Base-by-base conservation (phyloP, 345 rosid genomes). In the Murraya koenigii region DNA sequence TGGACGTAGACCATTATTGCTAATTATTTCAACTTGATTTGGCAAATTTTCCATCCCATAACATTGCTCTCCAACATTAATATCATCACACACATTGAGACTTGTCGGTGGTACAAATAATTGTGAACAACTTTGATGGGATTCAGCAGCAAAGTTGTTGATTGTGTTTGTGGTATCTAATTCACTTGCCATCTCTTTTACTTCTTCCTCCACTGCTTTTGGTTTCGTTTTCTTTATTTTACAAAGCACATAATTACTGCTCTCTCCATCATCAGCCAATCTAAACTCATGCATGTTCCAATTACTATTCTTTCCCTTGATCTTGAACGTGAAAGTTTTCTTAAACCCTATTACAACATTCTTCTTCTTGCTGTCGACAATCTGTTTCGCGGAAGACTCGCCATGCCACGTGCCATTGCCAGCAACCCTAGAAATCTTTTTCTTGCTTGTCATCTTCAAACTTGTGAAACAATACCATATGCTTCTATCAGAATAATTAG, bases 21-120 rank as follows among this genome's bases (percentile, higher is more conserved):
- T 44, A 13, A 44, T 13, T 44, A 13, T 44, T 11, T 44, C 49
- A 44, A 11, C 17, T 44, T 44, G 49, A 13, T 44, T 13, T 44
- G 49, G 17, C 49, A 44, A 44, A 44, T 13, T 44, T 44, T 44
- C 17, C 15, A 44, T 13, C 49, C 49, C 49, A 44, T 44, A 44
- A 13, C 49, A 44, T 44, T 44, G 49, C 17, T 0, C 49, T 44
- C 49, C 49, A 1, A 44, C 49, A 44, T 44, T 3, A 14, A 13
- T 44, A 3, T 13, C 0, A 44, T 44, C 49, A 0, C 49, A 44
- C 15, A 0, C 0, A 13, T 5, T 44, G 0, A 13, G 15, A 13
- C 49, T 44, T 3, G 49, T 3, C 13, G 49, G 49, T 13, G 49
- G 49, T 44, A 13, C 3, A 14, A 44, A 44, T 4, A 44, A 13